Evolutionary conservation across 1,284 basidiomycete species (phyloP).

Genomic region (Grifola frondosa): DNA sequence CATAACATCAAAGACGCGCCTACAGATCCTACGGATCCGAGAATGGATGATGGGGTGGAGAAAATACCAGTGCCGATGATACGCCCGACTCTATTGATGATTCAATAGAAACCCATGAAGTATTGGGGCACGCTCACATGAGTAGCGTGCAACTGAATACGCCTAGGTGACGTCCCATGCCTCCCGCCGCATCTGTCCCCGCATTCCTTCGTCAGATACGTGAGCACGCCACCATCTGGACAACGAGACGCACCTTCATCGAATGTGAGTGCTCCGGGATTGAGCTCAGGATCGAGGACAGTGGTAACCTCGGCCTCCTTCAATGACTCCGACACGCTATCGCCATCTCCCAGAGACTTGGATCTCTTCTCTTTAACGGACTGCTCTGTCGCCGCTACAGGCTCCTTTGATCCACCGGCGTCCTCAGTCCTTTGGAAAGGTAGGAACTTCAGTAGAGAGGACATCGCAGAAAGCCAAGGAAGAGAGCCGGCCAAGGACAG

Average conservation of each 20-base stretch:
- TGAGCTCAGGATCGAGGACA: constrained; percentile 11
- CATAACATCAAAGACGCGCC: constrained; percentile 69
- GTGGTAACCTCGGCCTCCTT: constrained; percentile 14
- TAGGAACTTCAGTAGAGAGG: constrained; percentile 11
- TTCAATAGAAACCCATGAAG: background rate
- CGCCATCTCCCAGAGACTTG: constrained; percentile 8
- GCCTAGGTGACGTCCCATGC: constrained; percentile 32
- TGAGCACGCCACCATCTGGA: background rate
- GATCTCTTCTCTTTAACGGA: constrained; percentile 10
- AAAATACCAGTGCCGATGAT: constrained; percentile 67
- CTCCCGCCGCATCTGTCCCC: constrained; percentile 28
- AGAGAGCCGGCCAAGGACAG: too few relatives aligned
- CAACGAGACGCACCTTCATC: constrained; percentile 15
- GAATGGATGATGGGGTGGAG: constrained; percentile 60
- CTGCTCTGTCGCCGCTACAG: constrained; percentile 4
- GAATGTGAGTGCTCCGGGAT: constrained; percentile 16
- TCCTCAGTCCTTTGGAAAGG: constrained; percentile 7
- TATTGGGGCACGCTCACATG: constrained; percentile 20
- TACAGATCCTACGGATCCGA: constrained; percentile 61
- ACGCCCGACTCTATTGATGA: constrained; percentile 40
- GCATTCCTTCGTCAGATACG: too few relatives aligned
- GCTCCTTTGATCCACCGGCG: background rate
- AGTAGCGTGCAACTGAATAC: constrained; percentile 33
- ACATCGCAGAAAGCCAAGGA: constrained; percentile 13
- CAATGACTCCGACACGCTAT: constrained; percentile 8